A percentile compares a stretch with the other conserved stretches of the same genome.
Conservation (phyloP, 805 yeast species). For the Candida alai region DNA sequence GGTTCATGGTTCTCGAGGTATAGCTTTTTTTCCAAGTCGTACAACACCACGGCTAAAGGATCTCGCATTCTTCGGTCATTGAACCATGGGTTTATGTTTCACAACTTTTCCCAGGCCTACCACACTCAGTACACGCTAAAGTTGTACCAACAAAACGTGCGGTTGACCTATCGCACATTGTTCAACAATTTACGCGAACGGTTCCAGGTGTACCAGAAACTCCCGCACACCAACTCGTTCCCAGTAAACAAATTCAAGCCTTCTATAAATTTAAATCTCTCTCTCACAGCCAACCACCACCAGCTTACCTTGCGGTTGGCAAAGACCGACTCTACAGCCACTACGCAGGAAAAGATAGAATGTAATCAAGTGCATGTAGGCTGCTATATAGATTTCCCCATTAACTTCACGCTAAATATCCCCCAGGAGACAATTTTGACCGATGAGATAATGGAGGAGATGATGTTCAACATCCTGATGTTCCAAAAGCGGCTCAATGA, state of each 20-base stretch:
- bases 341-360: slow-evolving; percentile 14
- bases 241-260: slow-evolving; percentile 6
- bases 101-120: slow-evolving; percentile 21
- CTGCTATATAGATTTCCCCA: slow-evolving; percentile 33
- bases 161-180: slow-evolving; percentile 17
- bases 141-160: slow-evolving; percentile 17
- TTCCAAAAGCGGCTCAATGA: slow-evolving; percentile 41
- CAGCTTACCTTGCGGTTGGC: slow-evolving; percentile 18
- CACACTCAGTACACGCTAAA: slow-evolving; percentile 18
- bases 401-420: slow-evolving; percentile 22
- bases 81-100: slow-evolving; percentile 15
- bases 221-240: background rate
- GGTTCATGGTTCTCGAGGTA: slow-evolving; percentile 15
- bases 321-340: slow-evolving; percentile 16
- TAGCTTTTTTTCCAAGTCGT: slow-evolving; percentile 4
- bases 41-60: background rate
- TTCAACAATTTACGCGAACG: slow-evolving; percentile 12
- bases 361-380: slow-evolving; percentile 17
- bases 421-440: slow-evolving; percentile 31
- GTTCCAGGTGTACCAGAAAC: slow-evolving; percentile 5
- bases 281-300: slow-evolving; percentile 23
- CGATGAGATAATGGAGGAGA: slow-evolving; percentile 39
- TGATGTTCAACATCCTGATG: slow-evolving; percentile 54
- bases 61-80: slow-evolving; percentile 8
- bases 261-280: slow-evolving; percentile 23